phyloP scores from a whole-genome alignment of 208 protist species.

The Tritrichomonas musculus region DNA sequence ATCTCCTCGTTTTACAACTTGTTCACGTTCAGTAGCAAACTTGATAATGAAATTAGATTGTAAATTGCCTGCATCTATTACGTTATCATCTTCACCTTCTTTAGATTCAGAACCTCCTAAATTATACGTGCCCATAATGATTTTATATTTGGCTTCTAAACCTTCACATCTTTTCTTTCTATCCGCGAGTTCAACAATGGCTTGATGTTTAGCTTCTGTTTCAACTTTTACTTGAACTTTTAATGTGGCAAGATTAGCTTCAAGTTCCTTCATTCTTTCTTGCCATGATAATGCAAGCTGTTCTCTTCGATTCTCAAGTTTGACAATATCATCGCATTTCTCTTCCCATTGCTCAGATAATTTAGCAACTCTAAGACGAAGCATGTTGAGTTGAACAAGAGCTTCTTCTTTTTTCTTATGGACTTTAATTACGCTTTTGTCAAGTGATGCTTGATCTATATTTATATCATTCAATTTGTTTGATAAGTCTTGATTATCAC shows the following conservation, averaged over 20 bases:
- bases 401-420: neutral
- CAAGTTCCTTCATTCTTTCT: neutral
- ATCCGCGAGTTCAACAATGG: neutral
- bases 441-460: neutral
- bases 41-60: neutral
- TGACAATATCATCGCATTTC: constrained; percentile 5
- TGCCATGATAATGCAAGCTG: neutral
- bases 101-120: neutral
- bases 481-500: neutral
- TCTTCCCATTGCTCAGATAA: neutral
- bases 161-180: neutral
- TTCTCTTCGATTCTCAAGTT: neutral
- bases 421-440: neutral
- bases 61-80: too few species aligned
- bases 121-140: neutral
- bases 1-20: neutral
- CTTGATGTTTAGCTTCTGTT: neutral
- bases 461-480: neutral
- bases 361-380: neutral
- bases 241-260: neutral
- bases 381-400: neutral
- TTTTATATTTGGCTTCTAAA: neutral
- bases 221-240: neutral
- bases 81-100: neutral
- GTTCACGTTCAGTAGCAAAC: neutral